Evolutionary conservation across 176 grass and related monocot species (phyloP).

Genomic region (Themeda triandra): DNA sequence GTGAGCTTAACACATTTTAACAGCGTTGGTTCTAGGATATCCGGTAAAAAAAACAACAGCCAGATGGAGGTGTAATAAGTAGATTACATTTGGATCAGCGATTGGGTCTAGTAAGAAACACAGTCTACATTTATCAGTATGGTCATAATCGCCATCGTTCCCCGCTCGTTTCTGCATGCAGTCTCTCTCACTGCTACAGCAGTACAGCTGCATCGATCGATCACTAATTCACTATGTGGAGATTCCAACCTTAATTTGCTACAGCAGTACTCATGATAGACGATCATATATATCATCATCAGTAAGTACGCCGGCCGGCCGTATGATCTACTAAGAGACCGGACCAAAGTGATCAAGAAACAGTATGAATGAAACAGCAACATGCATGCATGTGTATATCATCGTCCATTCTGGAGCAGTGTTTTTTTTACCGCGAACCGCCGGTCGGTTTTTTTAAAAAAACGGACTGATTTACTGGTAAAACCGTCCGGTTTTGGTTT

Average conservation of each 20-base stretch:
- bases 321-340: not conserved
- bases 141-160: not conserved
- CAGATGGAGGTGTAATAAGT: not conserved
- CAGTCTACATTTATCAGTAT: not conserved
- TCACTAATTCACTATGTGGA: not conserved
- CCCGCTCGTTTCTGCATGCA: not conserved
- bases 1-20: not conserved
- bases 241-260: not conserved
- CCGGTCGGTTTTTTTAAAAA: too few relatives aligned
- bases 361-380: constrained; percentile 6
- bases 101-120: not conserved
- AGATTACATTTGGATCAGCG: not conserved
- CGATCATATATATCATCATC: not conserved
- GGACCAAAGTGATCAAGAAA: not conserved
- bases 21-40: not conserved
- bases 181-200: not conserved
- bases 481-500: too few relatives aligned
- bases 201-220: not conserved
- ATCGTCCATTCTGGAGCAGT: constrained; percentile 8
- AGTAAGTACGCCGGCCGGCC: not conserved
- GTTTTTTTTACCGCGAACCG: too few relatives aligned
- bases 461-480: too few relatives aligned
- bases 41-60: not conserved
- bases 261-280: too few relatives aligned
- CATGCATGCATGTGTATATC: not conserved